Percentiles rank a stretch among this genome's conserved stretches.
These are phyloP conservation scores for Luffa aegyptiaca DNA, from an alignment of 306 rosid genomes.

Conservation along the genomic window DNA sequence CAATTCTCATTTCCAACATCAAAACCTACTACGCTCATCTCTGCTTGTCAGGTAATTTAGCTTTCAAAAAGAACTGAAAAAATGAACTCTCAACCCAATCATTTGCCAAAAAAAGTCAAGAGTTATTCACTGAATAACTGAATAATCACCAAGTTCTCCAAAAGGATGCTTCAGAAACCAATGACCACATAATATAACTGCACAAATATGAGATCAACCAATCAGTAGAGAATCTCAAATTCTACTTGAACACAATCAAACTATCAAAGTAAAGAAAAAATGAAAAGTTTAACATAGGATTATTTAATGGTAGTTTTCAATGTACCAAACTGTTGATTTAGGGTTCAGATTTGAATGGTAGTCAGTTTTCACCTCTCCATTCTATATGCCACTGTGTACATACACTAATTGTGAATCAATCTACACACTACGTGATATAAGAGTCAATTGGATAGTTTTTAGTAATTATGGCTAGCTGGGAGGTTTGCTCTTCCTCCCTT, in stretches of 20 bases:
- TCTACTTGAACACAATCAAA: neutral
- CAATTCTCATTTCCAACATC: conserved; percentile 97
- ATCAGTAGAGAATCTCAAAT: neutral
- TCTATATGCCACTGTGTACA: too few relatives aligned
- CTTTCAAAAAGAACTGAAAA: neutral
- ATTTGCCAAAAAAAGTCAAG: neutral
- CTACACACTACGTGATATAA: neutral
- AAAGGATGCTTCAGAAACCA: conserved; percentile 5
- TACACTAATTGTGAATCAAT: too few relatives aligned
- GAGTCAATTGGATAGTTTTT: neutral
- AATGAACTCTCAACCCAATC: conserved; percentile 6
- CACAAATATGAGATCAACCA: neutral
- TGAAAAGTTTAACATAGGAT: too few relatives aligned
- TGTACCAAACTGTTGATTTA: too few relatives aligned
- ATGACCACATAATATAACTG: neutral
- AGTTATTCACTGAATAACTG: neutral
- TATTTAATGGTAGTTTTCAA: too few relatives aligned
- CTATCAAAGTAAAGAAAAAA: neutral
- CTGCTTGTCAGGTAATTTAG: conserved; percentile 1
- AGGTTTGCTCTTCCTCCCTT: neutral
- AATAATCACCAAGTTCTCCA: neutral
- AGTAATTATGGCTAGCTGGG: neutral
- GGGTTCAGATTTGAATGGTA: too few relatives aligned
- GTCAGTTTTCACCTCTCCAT: too few relatives aligned
- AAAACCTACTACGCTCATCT: conserved; percentile 89